phyloP scores from a whole-genome alignment of 2,329 filamentous ascomycete species.

The Fusarium nurragi region DNA sequence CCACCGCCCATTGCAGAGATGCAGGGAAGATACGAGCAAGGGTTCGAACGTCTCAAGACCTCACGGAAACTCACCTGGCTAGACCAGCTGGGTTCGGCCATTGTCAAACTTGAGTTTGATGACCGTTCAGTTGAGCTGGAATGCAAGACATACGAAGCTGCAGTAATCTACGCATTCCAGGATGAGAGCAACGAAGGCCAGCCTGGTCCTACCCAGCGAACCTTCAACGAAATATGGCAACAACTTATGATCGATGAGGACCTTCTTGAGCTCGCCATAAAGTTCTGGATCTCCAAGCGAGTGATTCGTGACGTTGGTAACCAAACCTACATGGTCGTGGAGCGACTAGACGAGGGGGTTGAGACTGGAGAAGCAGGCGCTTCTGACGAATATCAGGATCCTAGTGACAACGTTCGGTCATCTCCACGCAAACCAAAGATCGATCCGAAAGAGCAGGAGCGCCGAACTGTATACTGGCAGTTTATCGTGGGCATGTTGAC shows the following conservation, averaged over 20 bases:
- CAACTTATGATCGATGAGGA: constrained; percentile 77
- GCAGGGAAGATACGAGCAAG: constrained; percentile 75
- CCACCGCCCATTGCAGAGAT: constrained; percentile 67
- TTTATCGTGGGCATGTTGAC: constrained; percentile 97
- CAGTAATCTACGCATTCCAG: constrained; percentile 86
- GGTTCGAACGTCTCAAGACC: constrained; percentile 82
- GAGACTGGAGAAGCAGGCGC: constrained; percentile 47
- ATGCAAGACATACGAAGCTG: constrained; percentile 85
- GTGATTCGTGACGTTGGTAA: constrained; percentile 68
- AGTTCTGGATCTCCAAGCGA: constrained; percentile 75
- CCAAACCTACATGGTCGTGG: constrained; percentile 73
- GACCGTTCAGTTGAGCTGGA: constrained; percentile 80
- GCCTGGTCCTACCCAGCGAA: constrained; percentile 51
- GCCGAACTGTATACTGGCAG: constrained; percentile 79
- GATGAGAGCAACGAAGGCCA: constrained; percentile 52
- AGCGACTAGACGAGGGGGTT: constrained; percentile 61
- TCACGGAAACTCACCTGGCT: constrained; percentile 91
- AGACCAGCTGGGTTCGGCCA: constrained; percentile 80
- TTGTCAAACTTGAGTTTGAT: constrained; percentile 81
- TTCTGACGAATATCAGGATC: constrained; percentile 36
- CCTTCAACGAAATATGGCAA: constrained; percentile 63
- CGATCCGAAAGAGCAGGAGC: constrained; percentile 71
- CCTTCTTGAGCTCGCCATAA: constrained; percentile 72
- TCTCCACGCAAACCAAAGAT: constrained; percentile 64
- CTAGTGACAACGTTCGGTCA: constrained; percentile 45